A percentile compares a stretch with the other conserved stretches of the same genome.
Conservation (phyloP, 2,329 filamentous ascomycete species). For the Cordyceps sp. region DNA sequence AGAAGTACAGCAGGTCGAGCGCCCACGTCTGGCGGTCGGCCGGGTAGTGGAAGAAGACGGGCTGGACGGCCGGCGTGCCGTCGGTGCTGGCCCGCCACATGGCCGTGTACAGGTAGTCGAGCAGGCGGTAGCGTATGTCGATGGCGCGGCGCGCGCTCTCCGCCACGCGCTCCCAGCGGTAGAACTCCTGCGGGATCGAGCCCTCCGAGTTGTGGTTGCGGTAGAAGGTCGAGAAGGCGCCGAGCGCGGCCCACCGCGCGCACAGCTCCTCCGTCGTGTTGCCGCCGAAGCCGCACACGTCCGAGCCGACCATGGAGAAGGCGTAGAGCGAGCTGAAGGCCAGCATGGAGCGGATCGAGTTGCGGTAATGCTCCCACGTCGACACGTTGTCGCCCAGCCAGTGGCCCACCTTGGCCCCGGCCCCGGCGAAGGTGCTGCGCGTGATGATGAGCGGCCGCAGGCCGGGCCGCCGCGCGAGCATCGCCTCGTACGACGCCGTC, state of each 20-base stretch:
- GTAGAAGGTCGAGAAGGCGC: slow-evolving; percentile 57
- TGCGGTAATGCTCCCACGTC: slow-evolving; percentile 57
- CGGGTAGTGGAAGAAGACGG: slow-evolving; percentile 57
- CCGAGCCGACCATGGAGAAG: slow-evolving; percentile 51
- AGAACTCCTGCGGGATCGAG: slow-evolving; percentile 44
- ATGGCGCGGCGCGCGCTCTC: slow-evolving; percentile 52
- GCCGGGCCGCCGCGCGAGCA: slow-evolving; percentile 43
- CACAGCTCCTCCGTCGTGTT: slow-evolving; percentile 48
- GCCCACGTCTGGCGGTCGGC: slow-evolving; percentile 25
- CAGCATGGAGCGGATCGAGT: slow-evolving; percentile 62
- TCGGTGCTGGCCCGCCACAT: slow-evolving; percentile 40
- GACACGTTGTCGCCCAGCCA: slow-evolving; percentile 68
- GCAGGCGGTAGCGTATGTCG: slow-evolving; percentile 54
- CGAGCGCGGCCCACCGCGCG: slow-evolving; percentile 50
- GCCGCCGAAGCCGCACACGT: slow-evolving; percentile 61
- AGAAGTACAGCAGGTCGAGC: slow-evolving; percentile 33
- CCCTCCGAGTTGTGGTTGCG: slow-evolving; percentile 46
- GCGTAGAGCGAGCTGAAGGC: slow-evolving; percentile 55
- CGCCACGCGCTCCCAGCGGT: slow-evolving; percentile 48
- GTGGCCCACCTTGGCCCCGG: slow-evolving; percentile 60
- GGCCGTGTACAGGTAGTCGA: slow-evolving; percentile 71
- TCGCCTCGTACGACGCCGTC: slow-evolving; percentile 58
- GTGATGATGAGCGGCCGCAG: slow-evolving; percentile 76
- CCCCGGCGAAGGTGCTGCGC: slow-evolving; percentile 64
- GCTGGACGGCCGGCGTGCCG: slow-evolving; percentile 50